These are phyloP conservation scores for Collybia sordida DNA, from an alignment of 768 basidiomycete species.

Conservation along the genomic window DNA sequence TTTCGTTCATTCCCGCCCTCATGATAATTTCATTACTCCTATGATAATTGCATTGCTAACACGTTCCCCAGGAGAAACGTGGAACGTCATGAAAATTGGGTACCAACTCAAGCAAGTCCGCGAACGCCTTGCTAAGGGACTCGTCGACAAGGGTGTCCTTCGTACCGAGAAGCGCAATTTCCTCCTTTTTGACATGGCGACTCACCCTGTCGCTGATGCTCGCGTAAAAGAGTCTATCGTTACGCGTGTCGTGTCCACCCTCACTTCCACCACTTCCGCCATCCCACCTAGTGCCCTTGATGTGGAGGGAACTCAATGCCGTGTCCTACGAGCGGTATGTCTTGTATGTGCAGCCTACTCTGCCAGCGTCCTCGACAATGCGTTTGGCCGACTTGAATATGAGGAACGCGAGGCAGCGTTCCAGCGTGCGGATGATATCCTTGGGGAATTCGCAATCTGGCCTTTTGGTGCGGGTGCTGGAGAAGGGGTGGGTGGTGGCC, in stretches of 20 bases:
- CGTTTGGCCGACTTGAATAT: slow-evolving; percentile 83
- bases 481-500: slow-evolving; percentile 26
- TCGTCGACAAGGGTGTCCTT: slow-evolving; percentile 98
- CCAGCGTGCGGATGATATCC: slow-evolving; percentile 88
- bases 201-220: slow-evolving; percentile 94
- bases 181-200: slow-evolving; percentile 99
- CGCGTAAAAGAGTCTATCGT: slow-evolving; percentile 88
- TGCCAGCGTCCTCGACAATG: slow-evolving; percentile 94
- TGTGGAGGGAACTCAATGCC: slow-evolving; percentile 78
- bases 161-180: slow-evolving; percentile 99
- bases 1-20: neutral
- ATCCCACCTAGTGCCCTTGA: slow-evolving; percentile 75
- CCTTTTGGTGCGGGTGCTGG: slow-evolving; percentile 61
- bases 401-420: slow-evolving; percentile 95
- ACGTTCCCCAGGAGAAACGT: slow-evolving; percentile 82
- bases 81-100: slow-evolving; percentile 99
- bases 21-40: neutral
- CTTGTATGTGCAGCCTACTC: slow-evolving; percentile 92
- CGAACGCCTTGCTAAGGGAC: slow-evolving; percentile 93
- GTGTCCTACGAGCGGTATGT: slow-evolving; percentile 77
- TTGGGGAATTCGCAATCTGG: slow-evolving; percentile 90
- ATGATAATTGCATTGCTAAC: neutral
- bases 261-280: slow-evolving; percentile 81
- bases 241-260: slow-evolving; percentile 68
- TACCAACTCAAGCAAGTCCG: slow-evolving; percentile 99